A percentile compares a stretch with the other conserved stretches of the same genome.
phyloP scores from a whole-genome alignment of 768 basidiomycete genomes.

The Nidula microcarpa region DNA sequence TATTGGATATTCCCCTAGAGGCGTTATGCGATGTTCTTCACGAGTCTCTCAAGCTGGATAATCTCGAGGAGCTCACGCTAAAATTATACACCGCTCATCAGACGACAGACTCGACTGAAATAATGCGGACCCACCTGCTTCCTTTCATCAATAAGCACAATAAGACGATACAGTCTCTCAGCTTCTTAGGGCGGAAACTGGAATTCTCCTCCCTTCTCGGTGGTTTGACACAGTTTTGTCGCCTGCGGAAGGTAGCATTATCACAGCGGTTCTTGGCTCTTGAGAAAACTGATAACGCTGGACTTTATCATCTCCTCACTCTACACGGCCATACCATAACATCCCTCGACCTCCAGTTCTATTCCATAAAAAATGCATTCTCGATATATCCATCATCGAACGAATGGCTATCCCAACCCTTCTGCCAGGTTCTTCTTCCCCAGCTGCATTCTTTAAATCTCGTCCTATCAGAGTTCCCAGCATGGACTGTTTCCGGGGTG shows the following conservation, averaged over 20 bases:
- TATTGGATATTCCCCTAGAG: conserved; percentile 17
- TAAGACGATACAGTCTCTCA: conserved; percentile 9
- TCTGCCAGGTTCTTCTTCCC: background rate
- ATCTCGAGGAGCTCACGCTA: conserved; percentile 13
- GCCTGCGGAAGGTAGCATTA: conserved; percentile 11
- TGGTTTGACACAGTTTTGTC: conserved; percentile 9
- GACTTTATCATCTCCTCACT: conserved; percentile 14
- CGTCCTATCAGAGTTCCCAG: background rate
- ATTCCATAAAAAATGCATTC: background rate
- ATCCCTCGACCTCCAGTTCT: conserved; percentile 7
- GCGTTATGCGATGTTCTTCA: conserved; percentile 9
- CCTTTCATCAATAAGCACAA: conserved; percentile 20
- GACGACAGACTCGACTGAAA: conserved; percentile 6
- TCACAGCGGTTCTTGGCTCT: conserved; percentile 9
- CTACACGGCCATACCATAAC: conserved; percentile 12
- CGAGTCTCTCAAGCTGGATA: conserved; percentile 3
- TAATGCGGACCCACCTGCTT: conserved; percentile 9
- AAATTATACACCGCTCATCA: conserved; percentile 11
- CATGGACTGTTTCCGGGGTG: background rate
- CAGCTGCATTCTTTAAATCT: background rate
- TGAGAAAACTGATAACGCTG: conserved; percentile 10
- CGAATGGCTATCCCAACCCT: background rate
- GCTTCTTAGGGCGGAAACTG: conserved; percentile 8
- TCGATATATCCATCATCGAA: background rate
- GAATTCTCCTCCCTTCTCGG: conserved; percentile 12